Evolutionary conservation across 805 yeast species (phyloP).

Genomic region (Saccharomycopsis javanensis): DNA sequence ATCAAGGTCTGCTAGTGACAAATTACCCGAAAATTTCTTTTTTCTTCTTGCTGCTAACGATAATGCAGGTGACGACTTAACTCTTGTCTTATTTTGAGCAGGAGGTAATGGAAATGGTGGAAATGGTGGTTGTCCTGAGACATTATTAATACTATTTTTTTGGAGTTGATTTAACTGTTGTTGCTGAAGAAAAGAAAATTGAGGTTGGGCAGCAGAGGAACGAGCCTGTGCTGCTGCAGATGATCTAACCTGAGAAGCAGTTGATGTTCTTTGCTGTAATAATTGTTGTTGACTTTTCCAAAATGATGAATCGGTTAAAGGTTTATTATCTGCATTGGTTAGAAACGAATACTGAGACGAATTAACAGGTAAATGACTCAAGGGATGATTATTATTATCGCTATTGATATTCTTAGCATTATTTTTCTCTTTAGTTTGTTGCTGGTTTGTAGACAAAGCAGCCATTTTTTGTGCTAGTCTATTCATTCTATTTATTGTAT

Average conservation of each 20-base stretch:
- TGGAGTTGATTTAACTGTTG: not conserved
- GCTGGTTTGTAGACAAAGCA: not conserved
- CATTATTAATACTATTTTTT: not conserved
- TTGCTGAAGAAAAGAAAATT: not conserved
- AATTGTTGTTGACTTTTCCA: not conserved
- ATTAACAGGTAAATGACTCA: not conserved
- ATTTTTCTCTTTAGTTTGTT: not conserved
- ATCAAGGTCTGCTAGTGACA: not conserved
- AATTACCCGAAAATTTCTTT: not conserved
- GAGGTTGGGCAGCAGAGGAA: not conserved
- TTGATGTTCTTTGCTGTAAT: not conserved
- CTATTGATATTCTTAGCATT: not conserved
- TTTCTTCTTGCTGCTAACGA: constrained; percentile 1
- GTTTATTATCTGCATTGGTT: not conserved
- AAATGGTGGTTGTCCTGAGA: not conserved
- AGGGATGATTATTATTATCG: not conserved
- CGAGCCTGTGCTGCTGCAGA: not conserved
- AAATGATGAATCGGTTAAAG: not conserved
- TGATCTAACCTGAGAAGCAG: not conserved
- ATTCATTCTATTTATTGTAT: not conserved
- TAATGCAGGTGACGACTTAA: not conserved
- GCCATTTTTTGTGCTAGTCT: not conserved
- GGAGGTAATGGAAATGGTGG: not conserved
- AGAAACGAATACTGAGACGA: not conserved
- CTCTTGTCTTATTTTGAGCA: not conserved